phyloP scores from a whole-genome alignment of 108 stramenopile genomes.

The Cyclotella baltica region DNA sequence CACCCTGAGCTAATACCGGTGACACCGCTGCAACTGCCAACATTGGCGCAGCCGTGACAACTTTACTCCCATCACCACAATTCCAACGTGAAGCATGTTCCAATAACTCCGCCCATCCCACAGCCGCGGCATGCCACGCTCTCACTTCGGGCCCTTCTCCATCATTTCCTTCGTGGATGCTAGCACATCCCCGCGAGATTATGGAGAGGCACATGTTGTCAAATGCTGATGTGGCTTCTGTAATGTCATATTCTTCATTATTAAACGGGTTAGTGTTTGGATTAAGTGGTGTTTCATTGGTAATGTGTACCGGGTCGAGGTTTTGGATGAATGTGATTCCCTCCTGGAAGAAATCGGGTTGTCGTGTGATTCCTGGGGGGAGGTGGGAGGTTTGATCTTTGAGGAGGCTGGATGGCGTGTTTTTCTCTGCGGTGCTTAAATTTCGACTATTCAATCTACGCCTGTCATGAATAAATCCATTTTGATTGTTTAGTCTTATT shows the following conservation, averaged over 20 bases:
- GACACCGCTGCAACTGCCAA: slow-evolving; percentile 76
- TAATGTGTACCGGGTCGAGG: slow-evolving; percentile 1
- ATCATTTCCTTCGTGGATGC: slow-evolving; percentile 69
- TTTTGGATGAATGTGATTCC: slow-evolving; percentile 69
- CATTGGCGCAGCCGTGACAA: slow-evolving; percentile 65
- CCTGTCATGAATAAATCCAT: not conserved
- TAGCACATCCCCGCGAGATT: slow-evolving; percentile 74
- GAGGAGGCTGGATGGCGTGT: not conserved
- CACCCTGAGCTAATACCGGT: slow-evolving; percentile 76
- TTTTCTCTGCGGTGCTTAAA: not conserved
- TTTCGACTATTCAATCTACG: not conserved
- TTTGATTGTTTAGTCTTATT: no score
- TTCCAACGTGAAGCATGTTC: slow-evolving; percentile 67
- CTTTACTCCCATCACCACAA: not conserved
- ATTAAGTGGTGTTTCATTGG: slow-evolving; percentile 1
- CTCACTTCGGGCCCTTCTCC: slow-evolving; percentile 71
- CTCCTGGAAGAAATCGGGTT: slow-evolving; percentile 82
- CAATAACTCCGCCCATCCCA: slow-evolving; percentile 76
- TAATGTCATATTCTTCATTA: slow-evolving; percentile 5
- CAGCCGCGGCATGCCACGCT: slow-evolving; percentile 71
- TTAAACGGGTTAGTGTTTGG: not conserved
- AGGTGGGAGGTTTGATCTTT: slow-evolving; percentile 4
- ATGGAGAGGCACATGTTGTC: slow-evolving; percentile 73
- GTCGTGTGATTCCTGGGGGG: slow-evolving; percentile 33
- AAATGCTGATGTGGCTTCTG: slow-evolving; percentile 59